These are phyloP conservation scores for Obba rivulosa DNA, from an alignment of 768 basidiomycete genomes.

Conservation along the genomic window DNA sequence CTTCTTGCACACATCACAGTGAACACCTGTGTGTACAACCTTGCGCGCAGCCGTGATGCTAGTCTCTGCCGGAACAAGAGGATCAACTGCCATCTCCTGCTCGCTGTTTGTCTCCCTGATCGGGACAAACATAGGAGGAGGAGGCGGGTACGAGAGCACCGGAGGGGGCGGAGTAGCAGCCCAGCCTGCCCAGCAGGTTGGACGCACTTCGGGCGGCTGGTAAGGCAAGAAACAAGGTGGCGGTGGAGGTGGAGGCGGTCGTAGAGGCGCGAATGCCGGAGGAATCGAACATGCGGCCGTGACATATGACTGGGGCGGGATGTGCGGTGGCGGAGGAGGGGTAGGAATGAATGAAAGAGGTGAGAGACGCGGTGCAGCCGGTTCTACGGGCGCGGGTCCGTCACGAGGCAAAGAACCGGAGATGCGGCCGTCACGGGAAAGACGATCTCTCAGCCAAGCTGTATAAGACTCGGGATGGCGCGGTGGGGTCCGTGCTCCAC, in stretches of 20 bases:
- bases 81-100: too few relatives aligned
- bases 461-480: too few relatives aligned
- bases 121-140: too few relatives aligned
- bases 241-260: slow-evolving; percentile 4
- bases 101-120: too few relatives aligned
- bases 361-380: background rate
- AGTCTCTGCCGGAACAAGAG: too few relatives aligned
- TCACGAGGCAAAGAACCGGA: too few relatives aligned
- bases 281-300: background rate
- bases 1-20: slow-evolving; percentile 16
- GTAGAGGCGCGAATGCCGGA: background rate
- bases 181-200: background rate
- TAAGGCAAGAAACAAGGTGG: background rate
- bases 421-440: too few relatives aligned
- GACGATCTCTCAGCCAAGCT: too few relatives aligned
- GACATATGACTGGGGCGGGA: background rate
- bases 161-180: background rate
- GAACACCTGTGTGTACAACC: slow-evolving; percentile 9
- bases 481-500: too few relatives aligned
- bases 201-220: background rate
- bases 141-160: too few relatives aligned
- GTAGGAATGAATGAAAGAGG: too few relatives aligned
- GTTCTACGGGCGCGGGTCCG: background rate
- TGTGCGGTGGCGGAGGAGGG: background rate
- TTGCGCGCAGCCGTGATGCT: too few relatives aligned